Conservation (phyloP, 331 rosid genomes). For the Rhamnella rubrinervis region DNA sequence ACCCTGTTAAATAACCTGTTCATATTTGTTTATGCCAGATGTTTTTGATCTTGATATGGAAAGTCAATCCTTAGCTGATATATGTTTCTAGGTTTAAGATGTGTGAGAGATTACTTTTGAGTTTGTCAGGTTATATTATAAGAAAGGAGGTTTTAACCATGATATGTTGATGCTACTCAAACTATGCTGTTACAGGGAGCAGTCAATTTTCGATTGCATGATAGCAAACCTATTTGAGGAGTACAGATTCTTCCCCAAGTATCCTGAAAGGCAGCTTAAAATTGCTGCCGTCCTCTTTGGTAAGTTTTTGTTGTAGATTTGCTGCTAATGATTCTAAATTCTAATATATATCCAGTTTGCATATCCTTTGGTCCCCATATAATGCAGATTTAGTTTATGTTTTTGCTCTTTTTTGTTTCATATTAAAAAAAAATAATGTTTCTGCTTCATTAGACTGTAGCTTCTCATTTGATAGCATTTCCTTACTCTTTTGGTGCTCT, state of each 20-base stretch:
- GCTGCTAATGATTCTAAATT: background rate
- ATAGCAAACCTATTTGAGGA: conserved; percentile 91
- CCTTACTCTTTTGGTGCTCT: background rate
- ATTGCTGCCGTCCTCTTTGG: conserved; percentile 94
- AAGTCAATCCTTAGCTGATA: too few species aligned
- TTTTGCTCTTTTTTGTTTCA: background rate
- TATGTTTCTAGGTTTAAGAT: too few species aligned
- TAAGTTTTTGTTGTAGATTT: conserved; percentile 42
- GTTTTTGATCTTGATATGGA: too few species aligned
- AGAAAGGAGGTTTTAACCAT: background rate
- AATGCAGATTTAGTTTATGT: background rate
- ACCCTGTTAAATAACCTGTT: too few species aligned
- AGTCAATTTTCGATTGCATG: conserved; percentile 84
- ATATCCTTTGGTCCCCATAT: background rate
- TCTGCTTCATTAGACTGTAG: background rate
- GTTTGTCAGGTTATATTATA: too few species aligned
- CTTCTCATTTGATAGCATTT: background rate
- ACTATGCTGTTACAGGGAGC: conserved; percentile 59
- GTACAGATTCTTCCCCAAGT: conserved; percentile 89
- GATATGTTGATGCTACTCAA: conserved; percentile 2
- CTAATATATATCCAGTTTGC: background rate
- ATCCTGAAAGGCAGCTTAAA: conserved; percentile 93
- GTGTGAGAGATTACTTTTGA: too few species aligned
- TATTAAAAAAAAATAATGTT: background rate
- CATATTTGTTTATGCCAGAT: too few species aligned